Conservation (phyloP, 495 filamentous ascomycete genomes). For the Delitschia confertaspora region DNA sequence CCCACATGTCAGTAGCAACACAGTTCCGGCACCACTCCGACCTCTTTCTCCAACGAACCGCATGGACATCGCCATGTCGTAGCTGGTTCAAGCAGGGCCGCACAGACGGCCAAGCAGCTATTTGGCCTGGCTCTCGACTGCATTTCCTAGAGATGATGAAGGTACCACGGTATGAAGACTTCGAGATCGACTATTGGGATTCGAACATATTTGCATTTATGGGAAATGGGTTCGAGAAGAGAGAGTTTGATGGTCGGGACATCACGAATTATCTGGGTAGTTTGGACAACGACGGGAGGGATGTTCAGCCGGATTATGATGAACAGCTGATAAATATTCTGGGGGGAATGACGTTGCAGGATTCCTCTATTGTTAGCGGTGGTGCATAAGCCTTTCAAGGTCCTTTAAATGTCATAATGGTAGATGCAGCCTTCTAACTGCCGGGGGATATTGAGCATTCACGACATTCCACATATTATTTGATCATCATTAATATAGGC, state of each 20-base stretch:
- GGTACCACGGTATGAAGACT: conserved; percentile 37
- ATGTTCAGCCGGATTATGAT: conserved; percentile 33
- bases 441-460: not conserved
- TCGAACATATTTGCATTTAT: conserved; percentile 37
- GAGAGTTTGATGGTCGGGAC: conserved; percentile 36
- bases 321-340: conserved; percentile 29
- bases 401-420: not conserved
- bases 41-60: conserved; percentile 35
- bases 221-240: conserved; percentile 39
- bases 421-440: no score
- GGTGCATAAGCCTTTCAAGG: not conserved
- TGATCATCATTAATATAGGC: no score
- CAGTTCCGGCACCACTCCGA: conserved; percentile 35
- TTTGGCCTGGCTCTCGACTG: conserved; percentile 38
- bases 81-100: conserved; percentile 39
- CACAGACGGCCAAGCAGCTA: conserved; percentile 32
- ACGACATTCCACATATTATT: not conserved
- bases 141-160: conserved; percentile 39
- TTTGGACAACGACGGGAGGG: conserved; percentile 29
- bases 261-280: conserved; percentile 35
- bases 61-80: conserved; percentile 33
- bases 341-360: conserved; percentile 25
- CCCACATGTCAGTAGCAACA: conserved; percentile 19
- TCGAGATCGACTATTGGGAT: conserved; percentile 35
- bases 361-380: conserved; percentile 4